These are phyloP conservation scores for Sordariomycetes sp. DNA, from an alignment of 2,329 filamentous ascomycete genomes.

Conservation along the genomic window DNA sequence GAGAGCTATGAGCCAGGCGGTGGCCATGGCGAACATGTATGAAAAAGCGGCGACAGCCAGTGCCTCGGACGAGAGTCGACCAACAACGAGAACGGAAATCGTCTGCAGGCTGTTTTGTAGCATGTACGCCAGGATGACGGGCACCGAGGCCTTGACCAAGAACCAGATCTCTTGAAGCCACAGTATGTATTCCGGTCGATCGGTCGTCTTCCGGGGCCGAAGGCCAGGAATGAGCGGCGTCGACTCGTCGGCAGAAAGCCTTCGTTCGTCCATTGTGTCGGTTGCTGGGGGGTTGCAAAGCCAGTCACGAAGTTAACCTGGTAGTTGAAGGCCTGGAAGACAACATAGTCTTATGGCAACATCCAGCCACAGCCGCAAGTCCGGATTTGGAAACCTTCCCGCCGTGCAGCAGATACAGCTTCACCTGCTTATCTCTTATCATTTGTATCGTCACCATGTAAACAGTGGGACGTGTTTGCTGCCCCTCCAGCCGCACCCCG, in stretches of 20 bases:
- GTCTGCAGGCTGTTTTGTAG: constrained; percentile 83
- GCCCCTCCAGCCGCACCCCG: too few relatives aligned
- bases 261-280: background rate
- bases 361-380: too few relatives aligned
- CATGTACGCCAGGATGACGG: constrained; percentile 76
- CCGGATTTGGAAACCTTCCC: background rate
- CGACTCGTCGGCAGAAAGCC: constrained; percentile 8
- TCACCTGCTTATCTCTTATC: background rate
- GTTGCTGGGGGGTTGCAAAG: background rate
- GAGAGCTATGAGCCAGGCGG: constrained; percentile 77
- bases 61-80: constrained; percentile 69
- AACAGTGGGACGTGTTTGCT: too few relatives aligned
- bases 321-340: too few relatives aligned
- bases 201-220: background rate
- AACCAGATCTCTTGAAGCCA: constrained; percentile 23
- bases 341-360: too few relatives aligned
- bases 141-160: constrained; percentile 59
- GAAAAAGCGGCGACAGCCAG: constrained; percentile 77
- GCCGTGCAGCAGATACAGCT: background rate
- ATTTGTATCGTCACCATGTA: background rate
- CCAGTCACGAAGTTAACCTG: background rate
- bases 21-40: constrained; percentile 91
- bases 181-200: constrained; percentile 2
- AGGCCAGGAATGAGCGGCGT: constrained; percentile 8
- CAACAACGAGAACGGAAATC: constrained; percentile 70